Evolutionary conservation across 345 rosid genomes (phyloP), one percentile per base, ranked within the genome.

Genomic region (Pistacia integerrima): DNA sequence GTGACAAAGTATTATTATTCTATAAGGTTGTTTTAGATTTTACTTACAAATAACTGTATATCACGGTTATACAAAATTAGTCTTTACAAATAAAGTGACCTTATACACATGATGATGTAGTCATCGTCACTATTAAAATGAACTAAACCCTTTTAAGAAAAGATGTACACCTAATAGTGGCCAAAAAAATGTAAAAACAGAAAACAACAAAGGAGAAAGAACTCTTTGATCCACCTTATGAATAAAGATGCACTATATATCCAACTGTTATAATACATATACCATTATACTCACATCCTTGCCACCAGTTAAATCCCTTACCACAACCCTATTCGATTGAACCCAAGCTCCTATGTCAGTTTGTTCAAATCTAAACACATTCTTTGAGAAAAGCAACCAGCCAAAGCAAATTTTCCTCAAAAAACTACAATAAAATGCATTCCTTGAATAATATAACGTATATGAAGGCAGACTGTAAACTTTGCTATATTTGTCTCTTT

Each of bases 401-500:
- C 67, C 20, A 33, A 33, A 35, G 41, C 70, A 66, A 46, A 9
- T 66, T 8, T 11, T 17, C 30, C 16, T 10, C 54, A 46, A 44
- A 30, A 7, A n/a, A 41, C 41, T n/a, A 35, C 33, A 30, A 35
- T 35, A 13, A 41, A 54, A 54, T 41, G 17, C 54, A 10, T 22
- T 44, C 28, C 54, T 46, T 10, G 6, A 46, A 66, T 13, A 41
- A 44, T 6, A 10, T 35, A 64, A 64, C 8, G 11, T 16, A 9
- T 44, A 66, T 44, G 69, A 66, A 18, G 28, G 30, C 69, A 41
- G 17, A 17, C 41, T 41, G 9, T 41, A 4, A 22, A 5, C 16
- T 68, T 68, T 48, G 59, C 30, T 25, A 49, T 12, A 36, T 69
- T 52, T 52, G 48, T 16, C 52, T 63, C 36, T 41, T 77, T 61